phyloP scores from a whole-genome alignment of 768 basidiomycete species.

The Daedaleopsis nitida region DNA sequence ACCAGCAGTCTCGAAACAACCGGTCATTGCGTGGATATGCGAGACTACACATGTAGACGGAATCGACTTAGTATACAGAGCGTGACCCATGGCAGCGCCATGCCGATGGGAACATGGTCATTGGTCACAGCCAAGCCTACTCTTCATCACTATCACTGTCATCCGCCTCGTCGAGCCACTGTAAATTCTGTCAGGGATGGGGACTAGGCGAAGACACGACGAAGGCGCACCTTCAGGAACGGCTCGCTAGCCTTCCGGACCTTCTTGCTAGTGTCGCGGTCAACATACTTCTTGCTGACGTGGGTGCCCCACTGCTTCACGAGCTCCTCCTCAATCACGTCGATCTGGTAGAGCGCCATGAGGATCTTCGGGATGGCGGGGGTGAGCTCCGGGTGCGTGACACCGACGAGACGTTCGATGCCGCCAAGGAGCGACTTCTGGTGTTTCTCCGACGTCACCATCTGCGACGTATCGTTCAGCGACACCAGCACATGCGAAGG shows the following conservation, averaged over 20 bases:
- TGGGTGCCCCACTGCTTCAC: slow-evolving; percentile 93
- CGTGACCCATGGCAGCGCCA: no score
- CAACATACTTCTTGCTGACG: slow-evolving; percentile 94
- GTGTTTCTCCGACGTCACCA: slow-evolving; percentile 92
- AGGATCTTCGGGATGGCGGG: slow-evolving; percentile 84
- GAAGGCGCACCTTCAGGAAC: slow-evolving; percentile 76
- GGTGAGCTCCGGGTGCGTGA: slow-evolving; percentile 71
- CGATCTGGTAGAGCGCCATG: slow-evolving; percentile 91
- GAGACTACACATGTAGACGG: no score
- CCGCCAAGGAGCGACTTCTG: slow-evolving; percentile 95
- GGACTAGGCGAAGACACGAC: neutral
- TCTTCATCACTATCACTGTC: slow-evolving; percentile 61
- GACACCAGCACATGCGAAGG: neutral
- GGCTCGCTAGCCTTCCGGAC: slow-evolving; percentile 95
- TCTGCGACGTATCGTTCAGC: slow-evolving; percentile 42
- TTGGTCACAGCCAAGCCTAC: neutral
- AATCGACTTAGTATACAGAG: no score
- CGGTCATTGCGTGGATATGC: no score
- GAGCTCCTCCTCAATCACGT: slow-evolving; percentile 90
- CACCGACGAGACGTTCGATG: slow-evolving; percentile 82
- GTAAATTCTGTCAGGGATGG: slow-evolving; percentile 8
- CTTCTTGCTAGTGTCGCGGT: slow-evolving; percentile 93
- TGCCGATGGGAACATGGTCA: no score
- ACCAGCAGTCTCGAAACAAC: no score
- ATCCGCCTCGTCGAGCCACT: slow-evolving; percentile 92